Conservation (phyloP, 106 monocot genomes). For the Platanthera guangdongensis region DNA sequence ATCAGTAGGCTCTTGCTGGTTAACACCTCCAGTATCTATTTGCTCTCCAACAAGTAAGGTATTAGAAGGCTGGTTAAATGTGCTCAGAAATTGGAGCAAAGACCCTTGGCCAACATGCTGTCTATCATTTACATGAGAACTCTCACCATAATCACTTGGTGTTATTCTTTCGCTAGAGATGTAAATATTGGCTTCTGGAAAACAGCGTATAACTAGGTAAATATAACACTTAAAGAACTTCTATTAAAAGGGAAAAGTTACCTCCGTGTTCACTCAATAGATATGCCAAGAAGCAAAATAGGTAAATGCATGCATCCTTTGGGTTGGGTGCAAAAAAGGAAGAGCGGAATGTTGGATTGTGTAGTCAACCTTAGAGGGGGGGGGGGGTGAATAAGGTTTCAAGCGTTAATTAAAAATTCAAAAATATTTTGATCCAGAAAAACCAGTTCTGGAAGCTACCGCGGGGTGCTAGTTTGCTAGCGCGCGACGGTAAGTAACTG, state of each 20-base stretch:
- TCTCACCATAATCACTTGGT: not conserved
- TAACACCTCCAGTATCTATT: not conserved
- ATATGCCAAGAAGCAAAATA: not conserved
- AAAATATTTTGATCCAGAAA: no score
- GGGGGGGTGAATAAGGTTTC: no score
- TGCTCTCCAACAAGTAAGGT: not conserved
- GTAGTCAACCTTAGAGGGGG: no score
- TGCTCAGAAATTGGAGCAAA: slow-evolving; percentile 3
- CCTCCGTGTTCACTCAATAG: not conserved
- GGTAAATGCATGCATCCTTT: not conserved
- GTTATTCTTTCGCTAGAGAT: not conserved
- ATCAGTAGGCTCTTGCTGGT: not conserved
- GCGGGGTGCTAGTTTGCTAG: no score
- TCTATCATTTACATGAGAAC: slow-evolving; percentile 3
- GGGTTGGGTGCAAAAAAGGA: no score
- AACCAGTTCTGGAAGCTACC: no score
- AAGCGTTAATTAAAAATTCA: no score
- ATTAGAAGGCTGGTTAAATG: not conserved
- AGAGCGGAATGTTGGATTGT: no score
- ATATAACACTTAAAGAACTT: not conserved
- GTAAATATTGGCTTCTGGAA: not conserved
- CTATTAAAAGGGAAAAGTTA: not conserved
- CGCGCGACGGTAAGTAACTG: no score
- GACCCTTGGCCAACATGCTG: slow-evolving; percentile 6
- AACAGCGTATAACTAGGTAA: not conserved